Percentiles rank a stretch among this genome's conserved stretches.
These are phyloP conservation scores for Suhomyces sp. DNA, from an alignment of 805 yeast genomes.

Conservation along the genomic window DNA sequence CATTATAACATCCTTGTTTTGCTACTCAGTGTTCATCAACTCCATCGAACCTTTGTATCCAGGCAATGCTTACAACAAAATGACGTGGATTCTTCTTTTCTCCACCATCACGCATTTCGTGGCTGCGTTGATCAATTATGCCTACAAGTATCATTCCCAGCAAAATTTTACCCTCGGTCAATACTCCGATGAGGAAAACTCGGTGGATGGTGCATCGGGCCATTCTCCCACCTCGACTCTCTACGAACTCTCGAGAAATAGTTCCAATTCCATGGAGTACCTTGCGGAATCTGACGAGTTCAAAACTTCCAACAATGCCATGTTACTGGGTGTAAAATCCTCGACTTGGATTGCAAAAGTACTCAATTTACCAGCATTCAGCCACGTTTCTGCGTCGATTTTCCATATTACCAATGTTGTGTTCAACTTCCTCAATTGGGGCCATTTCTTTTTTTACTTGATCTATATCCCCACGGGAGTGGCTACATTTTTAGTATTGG, in stretches of 20 bases:
- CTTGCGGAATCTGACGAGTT: conserved; percentile 19
- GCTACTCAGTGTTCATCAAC: conserved; percentile 55
- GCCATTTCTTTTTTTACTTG: conserved; percentile 59
- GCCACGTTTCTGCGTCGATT: conserved; percentile 30
- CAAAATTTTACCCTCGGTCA: conserved; percentile 8
- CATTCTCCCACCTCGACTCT: conserved; percentile 13
- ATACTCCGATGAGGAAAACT: conserved; percentile 12
- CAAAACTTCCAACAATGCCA: conserved; percentile 25
- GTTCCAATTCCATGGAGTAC: conserved; percentile 23
- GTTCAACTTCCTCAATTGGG: conserved; percentile 59
- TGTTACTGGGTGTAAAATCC: conserved; percentile 8
- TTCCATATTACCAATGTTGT: conserved; percentile 17
- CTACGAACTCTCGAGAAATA: conserved; percentile 5
- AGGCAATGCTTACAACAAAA: conserved; percentile 65
- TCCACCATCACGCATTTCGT: conserved; percentile 53
- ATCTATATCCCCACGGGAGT: conserved; percentile 58
- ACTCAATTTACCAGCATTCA: conserved; percentile 14
- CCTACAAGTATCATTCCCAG: conserved; percentile 33
- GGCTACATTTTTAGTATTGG: conserved; percentile 69
- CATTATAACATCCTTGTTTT: conserved; percentile 50
- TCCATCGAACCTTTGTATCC: conserved; percentile 72
- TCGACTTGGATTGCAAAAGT: conserved; percentile 8
- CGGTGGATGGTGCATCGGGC: conserved; percentile 12
- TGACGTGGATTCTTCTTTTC: conserved; percentile 60
- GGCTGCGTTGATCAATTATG: conserved; percentile 50